Percentiles rank a stretch among this genome's conserved stretches.
phyloP scores from a whole-genome alignment of 306 rosid genomes.

The Dryas alaskensis region DNA sequence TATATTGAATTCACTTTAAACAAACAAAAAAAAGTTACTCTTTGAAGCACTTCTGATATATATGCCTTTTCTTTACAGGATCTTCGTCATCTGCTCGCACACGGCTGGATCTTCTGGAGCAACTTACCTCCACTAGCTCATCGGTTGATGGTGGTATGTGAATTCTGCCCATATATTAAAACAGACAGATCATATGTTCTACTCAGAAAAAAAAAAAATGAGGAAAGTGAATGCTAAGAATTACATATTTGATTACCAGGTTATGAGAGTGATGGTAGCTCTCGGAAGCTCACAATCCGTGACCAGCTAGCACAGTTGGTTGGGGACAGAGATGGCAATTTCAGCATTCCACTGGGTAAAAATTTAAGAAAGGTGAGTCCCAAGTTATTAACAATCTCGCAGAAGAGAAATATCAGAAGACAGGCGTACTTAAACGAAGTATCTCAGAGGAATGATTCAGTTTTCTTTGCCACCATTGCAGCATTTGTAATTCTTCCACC shows the following conservation, averaged over 20 bases:
- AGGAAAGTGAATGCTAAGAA: not conserved
- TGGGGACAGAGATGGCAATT: constrained; percentile 72
- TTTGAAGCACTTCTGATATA: not conserved
- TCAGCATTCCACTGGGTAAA: constrained; percentile 72
- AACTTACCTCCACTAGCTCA: constrained; percentile 71
- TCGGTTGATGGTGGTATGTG: constrained; percentile 59
- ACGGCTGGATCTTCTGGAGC: constrained; percentile 88
- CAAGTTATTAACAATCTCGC: constrained; percentile 75
- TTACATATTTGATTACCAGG: constrained; percentile 39
- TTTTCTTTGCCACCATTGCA: constrained; percentile 85
- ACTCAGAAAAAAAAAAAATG: not conserved
- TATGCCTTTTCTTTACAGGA: constrained; percentile 37
- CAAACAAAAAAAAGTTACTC: too few species aligned
- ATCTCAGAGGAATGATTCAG: constrained; percentile 85
- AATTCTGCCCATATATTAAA: not conserved
- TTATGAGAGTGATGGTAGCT: constrained; percentile 64
- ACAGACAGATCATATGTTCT: not conserved
- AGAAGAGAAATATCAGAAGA: constrained; percentile 86
- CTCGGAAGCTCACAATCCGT: constrained; percentile 47
- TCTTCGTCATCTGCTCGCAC: constrained; percentile 70
- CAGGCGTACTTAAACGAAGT: constrained; percentile 78
- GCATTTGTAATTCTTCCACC: constrained; percentile 94
- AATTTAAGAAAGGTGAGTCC: constrained; percentile 74
- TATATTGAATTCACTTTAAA: not conserved
- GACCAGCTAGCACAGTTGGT: constrained; percentile 70